These are phyloP conservation scores for Botrytis pseudocinerea DNA, from an alignment of 2,329 filamentous ascomycete species.

Conservation along the genomic window DNA sequence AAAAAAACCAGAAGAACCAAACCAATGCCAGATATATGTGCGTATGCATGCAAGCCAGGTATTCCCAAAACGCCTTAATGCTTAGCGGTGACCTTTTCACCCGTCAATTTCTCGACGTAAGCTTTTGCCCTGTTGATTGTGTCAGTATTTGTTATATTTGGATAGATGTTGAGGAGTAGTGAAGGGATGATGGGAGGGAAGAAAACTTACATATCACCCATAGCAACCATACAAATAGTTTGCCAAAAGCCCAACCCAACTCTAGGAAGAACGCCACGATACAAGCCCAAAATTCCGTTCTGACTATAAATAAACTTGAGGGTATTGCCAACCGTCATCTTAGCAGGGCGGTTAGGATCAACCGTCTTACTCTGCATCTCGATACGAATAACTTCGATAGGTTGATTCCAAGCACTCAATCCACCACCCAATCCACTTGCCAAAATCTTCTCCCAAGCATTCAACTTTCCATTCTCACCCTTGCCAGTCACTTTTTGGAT, in stretches of 20 bases:
- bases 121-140: slow-evolving; percentile 59
- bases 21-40: slow-evolving; percentile 18
- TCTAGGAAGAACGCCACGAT: slow-evolving; percentile 91
- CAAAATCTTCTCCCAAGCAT: slow-evolving; percentile 80
- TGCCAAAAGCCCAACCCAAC: slow-evolving; percentile 98
- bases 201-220: slow-evolving; percentile 85
- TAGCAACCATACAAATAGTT: slow-evolving; percentile 98
- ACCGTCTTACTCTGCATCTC: slow-evolving; percentile 99
- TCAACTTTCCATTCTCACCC: slow-evolving; percentile 75
- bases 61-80: slow-evolving; percentile 52
- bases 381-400: slow-evolving; percentile 98
- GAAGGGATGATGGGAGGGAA: neutral
- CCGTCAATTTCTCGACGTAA: slow-evolving; percentile 66
- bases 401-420: slow-evolving; percentile 97
- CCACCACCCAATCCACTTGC: slow-evolving; percentile 88
- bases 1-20: slow-evolving; percentile 7
- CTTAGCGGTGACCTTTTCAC: slow-evolving; percentile 65
- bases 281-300: slow-evolving; percentile 89
- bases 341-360: slow-evolving; percentile 97
- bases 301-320: slow-evolving; percentile 83
- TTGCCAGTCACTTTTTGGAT: slow-evolving; percentile 81
- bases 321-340: slow-evolving; percentile 92
- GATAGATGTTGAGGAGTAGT: too few species aligned
- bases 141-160: slow-evolving; percentile 24
- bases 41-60: slow-evolving; percentile 2